Percentiles rank a stretch among this genome's conserved stretches.
Conservation (phyloP, 345 rosid species). For the Laguncularia racemosa region DNA sequence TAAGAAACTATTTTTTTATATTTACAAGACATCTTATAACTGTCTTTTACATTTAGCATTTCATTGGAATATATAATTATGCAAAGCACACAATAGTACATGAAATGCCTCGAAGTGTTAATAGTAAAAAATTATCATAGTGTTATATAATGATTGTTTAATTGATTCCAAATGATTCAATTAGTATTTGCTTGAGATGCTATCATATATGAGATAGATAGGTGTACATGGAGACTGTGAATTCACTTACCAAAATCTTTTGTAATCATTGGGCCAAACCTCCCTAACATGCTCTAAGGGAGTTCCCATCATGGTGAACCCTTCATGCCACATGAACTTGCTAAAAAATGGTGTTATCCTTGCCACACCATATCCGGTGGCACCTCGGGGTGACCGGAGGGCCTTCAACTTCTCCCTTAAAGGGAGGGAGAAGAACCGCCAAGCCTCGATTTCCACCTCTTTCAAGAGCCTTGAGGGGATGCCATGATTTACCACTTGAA, state of each 20-base stretch:
- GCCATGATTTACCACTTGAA: conserved; percentile 60
- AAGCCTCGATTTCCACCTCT: conserved; percentile 41
- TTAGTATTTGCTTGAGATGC: no score
- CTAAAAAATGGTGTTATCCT: conserved; percentile 60
- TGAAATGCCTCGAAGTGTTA: no score
- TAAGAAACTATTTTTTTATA: no score
- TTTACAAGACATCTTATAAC: no score
- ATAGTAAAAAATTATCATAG: no score
- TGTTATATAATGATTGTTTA: no score
- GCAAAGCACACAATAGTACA: no score
- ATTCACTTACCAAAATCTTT: conserved; percentile 50
- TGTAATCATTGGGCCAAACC: conserved; percentile 62
- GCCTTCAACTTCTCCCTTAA: conserved; percentile 50
- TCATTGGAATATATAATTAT: no score
- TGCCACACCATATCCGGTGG: conserved; percentile 70
- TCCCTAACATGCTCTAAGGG: conserved; percentile 49
- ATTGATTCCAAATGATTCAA: no score
- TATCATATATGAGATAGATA: no score
- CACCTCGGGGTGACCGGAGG: conserved; percentile 35
- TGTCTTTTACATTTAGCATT: neutral
- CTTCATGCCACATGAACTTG: conserved; percentile 91
- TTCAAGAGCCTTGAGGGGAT: conserved; percentile 33
- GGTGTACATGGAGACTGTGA: no score
- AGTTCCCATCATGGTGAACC: conserved; percentile 72
- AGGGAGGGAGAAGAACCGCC: conserved; percentile 60